Percentiles rank a stretch among this genome's conserved stretches.
phyloP scores from a whole-genome alignment of 768 basidiomycete species.

The Lentinula sp. region DNA sequence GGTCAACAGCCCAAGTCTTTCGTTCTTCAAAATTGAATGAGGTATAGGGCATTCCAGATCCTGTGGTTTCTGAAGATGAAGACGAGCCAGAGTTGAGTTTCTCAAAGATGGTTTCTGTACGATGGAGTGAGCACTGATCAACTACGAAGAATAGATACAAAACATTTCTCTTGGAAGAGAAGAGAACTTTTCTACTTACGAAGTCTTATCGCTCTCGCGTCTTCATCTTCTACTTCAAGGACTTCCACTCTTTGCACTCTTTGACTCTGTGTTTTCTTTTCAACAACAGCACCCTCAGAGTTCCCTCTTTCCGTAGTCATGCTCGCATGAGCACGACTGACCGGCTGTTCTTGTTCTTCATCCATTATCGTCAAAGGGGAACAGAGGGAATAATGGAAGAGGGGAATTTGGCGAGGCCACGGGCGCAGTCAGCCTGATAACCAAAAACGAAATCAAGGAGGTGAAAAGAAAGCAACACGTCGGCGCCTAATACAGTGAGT shows the following conservation, averaged over 20 bases:
- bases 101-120: constrained; percentile 33
- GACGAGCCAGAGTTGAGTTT: constrained; percentile 24
- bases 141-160: constrained; percentile 5
- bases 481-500: too few relatives aligned
- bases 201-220: constrained; percentile 34
- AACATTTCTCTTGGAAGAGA: constrained; percentile 4
- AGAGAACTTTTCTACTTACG: constrained; percentile 20
- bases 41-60: neutral
- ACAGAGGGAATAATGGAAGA: neutral
- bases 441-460: neutral
- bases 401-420: neutral
- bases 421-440: neutral
- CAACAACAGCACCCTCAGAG: neutral
- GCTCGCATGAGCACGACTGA: neutral
- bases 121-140: neutral
- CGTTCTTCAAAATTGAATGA: constrained; percentile 31
- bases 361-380: neutral
- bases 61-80: constrained; percentile 9
- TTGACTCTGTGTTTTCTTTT: constrained; percentile 5
- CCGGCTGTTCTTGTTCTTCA: neutral
- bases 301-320: neutral
- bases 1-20: constrained; percentile 28
- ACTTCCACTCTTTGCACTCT: constrained; percentile 12
- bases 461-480: too few relatives aligned
- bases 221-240: constrained; percentile 45